Conservation (phyloP, 352 stramenopile species). For the Phytophthora crassamura region DNA sequence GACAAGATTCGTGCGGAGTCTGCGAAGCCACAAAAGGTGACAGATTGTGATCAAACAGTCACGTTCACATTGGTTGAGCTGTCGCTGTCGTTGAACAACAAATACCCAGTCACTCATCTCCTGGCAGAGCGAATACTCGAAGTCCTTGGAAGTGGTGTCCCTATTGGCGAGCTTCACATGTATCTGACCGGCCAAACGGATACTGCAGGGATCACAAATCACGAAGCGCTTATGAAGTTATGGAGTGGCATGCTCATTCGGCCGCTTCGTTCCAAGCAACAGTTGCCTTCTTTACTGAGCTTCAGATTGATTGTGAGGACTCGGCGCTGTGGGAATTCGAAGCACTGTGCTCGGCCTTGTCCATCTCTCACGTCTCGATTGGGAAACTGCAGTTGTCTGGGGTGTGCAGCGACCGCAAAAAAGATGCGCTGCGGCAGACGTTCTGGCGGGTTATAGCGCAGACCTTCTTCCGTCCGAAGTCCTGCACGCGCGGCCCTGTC, state of each 20-base stretch:
- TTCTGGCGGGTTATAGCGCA: conserved; percentile 6
- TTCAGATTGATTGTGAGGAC: conserved; percentile 13
- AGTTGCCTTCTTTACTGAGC: conserved; percentile 4
- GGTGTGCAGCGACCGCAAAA: conserved; percentile 4
- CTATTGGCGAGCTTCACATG: conserved; percentile 7
- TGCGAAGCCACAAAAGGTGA: background rate
- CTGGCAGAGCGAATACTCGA: conserved; percentile 10
- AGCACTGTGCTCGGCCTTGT: conserved; percentile 18
- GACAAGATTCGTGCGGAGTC: background rate
- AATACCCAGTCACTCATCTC: background rate
- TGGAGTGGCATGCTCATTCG: conserved; percentile 18
- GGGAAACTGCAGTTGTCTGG: conserved; percentile 1
- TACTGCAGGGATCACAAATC: background rate
- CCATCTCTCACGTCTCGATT: conserved; percentile 5
- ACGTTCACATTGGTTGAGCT: conserved; percentile 11
- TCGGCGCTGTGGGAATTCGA: conserved; percentile 17
- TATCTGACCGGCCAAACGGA: background rate
- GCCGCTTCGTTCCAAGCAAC: background rate
- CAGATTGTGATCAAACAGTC: background rate
- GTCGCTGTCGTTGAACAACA: conserved; percentile 3
- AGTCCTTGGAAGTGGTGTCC: conserved; percentile 11
- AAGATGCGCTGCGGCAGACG: background rate
- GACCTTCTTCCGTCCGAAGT: conserved; percentile 19
- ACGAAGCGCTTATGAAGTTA: conserved; percentile 10
- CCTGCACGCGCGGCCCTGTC: background rate